Evolutionary conservation across 208 protist genomes (phyloP).

Genomic region (Leptomonas pyrrhocoris): DNA sequence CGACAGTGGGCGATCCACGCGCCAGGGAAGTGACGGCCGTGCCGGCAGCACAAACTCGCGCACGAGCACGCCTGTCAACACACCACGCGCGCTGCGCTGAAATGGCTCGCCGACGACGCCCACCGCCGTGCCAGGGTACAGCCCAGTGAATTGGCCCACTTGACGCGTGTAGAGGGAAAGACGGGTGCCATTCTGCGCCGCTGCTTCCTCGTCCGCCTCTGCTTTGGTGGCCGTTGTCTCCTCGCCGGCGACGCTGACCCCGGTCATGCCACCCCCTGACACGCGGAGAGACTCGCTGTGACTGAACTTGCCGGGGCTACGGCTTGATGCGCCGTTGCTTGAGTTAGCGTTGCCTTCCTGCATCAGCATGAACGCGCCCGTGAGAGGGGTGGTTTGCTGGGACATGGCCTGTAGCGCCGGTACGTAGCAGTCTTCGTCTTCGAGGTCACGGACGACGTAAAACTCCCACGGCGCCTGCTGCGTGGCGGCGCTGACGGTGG

Average conservation of each 20-base stretch:
- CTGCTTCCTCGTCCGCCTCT: slow-evolving; percentile 41
- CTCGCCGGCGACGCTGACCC: slow-evolving; percentile 10
- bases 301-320: not conserved
- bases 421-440: slow-evolving; percentile 65
- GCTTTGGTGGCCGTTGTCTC: slow-evolving; percentile 18
- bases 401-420: slow-evolving; percentile 55
- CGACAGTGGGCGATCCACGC: slow-evolving; percentile 48
- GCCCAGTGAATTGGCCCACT: slow-evolving; percentile 65
- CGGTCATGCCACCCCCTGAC: not conserved
- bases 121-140: slow-evolving; percentile 85
- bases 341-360: not conserved
- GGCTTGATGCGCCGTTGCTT: not conserved
- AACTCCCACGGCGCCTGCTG: slow-evolving; percentile 83
- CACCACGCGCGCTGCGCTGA: slow-evolving; percentile 69
- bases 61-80: slow-evolving; percentile 78
- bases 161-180: slow-evolving; percentile 76
- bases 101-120: slow-evolving; percentile 83
- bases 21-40: slow-evolving; percentile 69
- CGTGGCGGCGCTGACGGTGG: slow-evolving; percentile 31
- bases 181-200: slow-evolving; percentile 24
- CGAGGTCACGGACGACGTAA: slow-evolving; percentile 64
- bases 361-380: slow-evolving; percentile 19
- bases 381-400: slow-evolving; percentile 17
- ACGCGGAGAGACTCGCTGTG: not conserved
- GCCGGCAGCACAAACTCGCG: slow-evolving; percentile 67